These are phyloP conservation scores for Prunus dulcis DNA, from an alignment of 306 rosid genomes.

Conservation along the genomic window DNA sequence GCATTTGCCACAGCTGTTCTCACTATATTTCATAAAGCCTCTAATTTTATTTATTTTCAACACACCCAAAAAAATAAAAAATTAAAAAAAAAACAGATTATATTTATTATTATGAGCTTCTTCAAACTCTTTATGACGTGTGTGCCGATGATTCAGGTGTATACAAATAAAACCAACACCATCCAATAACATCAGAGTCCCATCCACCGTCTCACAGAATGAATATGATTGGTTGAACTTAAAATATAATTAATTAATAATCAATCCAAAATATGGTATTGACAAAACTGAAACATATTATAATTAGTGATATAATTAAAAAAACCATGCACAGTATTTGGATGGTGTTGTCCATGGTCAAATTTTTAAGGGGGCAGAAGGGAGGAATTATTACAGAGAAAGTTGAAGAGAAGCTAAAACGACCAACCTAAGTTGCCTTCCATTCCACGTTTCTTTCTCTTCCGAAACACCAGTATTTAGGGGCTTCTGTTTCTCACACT, in stretches of 20 bases:
- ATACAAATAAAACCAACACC: not conserved
- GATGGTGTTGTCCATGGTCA: slow-evolving; percentile 26
- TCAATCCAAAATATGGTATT: slow-evolving; percentile 4
- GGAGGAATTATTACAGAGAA: slow-evolving; percentile 11
- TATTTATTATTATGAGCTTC: not conserved
- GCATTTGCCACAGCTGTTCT: slow-evolving; percentile 34
- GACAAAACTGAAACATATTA: not conserved
- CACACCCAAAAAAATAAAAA: not conserved
- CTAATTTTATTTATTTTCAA: not conserved
- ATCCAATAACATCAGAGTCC: not conserved
- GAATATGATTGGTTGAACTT: slow-evolving; percentile 18
- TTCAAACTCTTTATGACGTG: not conserved
- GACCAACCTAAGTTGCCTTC: slow-evolving; percentile 61
- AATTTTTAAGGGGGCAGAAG: slow-evolving; percentile 3
- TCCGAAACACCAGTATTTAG: slow-evolving; percentile 50
- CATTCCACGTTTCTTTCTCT: slow-evolving; percentile 71
- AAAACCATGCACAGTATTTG: slow-evolving; percentile 25
- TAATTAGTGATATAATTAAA: not conserved
- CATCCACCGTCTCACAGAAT: not conserved
- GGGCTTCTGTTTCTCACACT: slow-evolving; percentile 36
- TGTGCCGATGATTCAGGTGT: not conserved
- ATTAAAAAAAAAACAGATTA: too few relatives aligned
- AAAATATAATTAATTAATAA: not conserved
- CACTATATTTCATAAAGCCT: slow-evolving; percentile 7
- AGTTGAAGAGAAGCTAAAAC: slow-evolving; percentile 36